These are phyloP conservation scores for Bombardia bombarda DNA, from an alignment of 495 filamentous ascomycete genomes.

Conservation along the genomic window DNA sequence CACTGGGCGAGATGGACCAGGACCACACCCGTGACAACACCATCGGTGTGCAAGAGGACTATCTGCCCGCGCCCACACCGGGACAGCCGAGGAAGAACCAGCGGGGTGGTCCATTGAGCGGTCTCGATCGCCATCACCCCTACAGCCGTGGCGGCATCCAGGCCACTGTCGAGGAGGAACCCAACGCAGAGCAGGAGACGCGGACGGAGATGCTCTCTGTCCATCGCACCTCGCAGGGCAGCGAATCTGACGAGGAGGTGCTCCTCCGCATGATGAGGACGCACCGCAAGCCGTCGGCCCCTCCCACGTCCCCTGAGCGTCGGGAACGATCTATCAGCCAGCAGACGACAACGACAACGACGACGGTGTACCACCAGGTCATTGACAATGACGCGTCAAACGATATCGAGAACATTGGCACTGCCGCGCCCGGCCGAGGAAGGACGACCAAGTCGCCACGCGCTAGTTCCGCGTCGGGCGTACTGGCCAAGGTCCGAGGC, in stretches of 20 bases:
- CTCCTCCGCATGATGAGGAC: slow-evolving; percentile 65
- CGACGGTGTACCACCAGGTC: slow-evolving; percentile 46
- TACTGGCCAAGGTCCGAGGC: slow-evolving; percentile 67
- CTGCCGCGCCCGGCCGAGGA: slow-evolving; percentile 16
- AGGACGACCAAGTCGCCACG: slow-evolving; percentile 57
- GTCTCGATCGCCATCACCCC: slow-evolving; percentile 41
- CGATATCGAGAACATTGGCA: slow-evolving; percentile 45
- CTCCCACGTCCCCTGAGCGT: slow-evolving; percentile 32
- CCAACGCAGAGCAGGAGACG: slow-evolving; percentile 5
- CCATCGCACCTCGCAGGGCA: slow-evolving; percentile 45
- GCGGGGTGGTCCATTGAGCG: no score
- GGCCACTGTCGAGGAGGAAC: slow-evolving; percentile 37
- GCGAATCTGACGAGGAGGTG: slow-evolving; percentile 72
- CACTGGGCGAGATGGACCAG: slow-evolving; percentile 81
- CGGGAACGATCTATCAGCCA: slow-evolving; percentile 39
- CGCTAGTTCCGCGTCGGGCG: slow-evolving; percentile 53
- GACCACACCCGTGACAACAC: slow-evolving; percentile 52
- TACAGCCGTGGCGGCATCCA: slow-evolving; percentile 34
- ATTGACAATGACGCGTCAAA: slow-evolving; percentile 49
- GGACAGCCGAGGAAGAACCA: slow-evolving; percentile 90
- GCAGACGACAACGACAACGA: slow-evolving; percentile 55
- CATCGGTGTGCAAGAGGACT: slow-evolving; percentile 59
- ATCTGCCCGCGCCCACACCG: slow-evolving; percentile 88
- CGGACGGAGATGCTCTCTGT: slow-evolving; percentile 39
- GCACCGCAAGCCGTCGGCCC: slow-evolving; percentile 45